Conservation (phyloP, 2,329 filamentous ascomycete genomes). For the Monosporascus cannonballus region DNA sequence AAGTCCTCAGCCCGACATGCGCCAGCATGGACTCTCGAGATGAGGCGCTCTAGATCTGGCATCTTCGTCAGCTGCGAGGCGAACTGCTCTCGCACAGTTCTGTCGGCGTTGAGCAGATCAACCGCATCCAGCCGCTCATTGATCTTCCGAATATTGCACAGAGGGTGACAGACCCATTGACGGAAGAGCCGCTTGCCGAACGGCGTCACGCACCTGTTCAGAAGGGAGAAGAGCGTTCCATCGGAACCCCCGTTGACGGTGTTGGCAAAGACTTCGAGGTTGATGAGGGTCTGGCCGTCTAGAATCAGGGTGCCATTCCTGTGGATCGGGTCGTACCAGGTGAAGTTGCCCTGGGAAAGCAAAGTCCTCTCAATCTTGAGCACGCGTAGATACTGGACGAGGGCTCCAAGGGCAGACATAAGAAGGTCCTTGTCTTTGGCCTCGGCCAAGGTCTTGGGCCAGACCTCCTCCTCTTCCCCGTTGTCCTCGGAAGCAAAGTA, state of each 20-base stretch:
- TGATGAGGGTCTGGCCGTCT: constrained; percentile 93
- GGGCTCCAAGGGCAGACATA: constrained; percentile 86
- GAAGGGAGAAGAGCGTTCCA: constrained; percentile 81
- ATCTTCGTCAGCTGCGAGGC: constrained; percentile 82
- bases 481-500: constrained; percentile 65
- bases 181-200: constrained; percentile 95
- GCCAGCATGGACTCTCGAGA: constrained; percentile 89
- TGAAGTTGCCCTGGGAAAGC: constrained; percentile 85
- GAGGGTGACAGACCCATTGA: constrained; percentile 94
- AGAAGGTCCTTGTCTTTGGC: constrained; percentile 71
- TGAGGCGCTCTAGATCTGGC: constrained; percentile 88
- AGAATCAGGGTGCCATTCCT: constrained; percentile 87
- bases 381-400: constrained; percentile 78
- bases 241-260: constrained; percentile 78
- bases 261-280: constrained; percentile 95
- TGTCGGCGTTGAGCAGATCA: constrained; percentile 82
- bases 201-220: constrained; percentile 92
- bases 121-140: constrained; percentile 89
- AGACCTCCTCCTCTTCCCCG: constrained; percentile 51
- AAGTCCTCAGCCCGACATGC: constrained; percentile 91
- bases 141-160: constrained; percentile 81
- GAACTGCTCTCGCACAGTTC: constrained; percentile 76
- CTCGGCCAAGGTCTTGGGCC: constrained; percentile 70
- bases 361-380: constrained; percentile 86
- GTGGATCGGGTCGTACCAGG: constrained; percentile 84